Percentiles rank a stretch among this genome's conserved stretches.
phyloP scores from a whole-genome alignment of 2,329 filamentous ascomycete species.

The Cryphonectria carpinicola region DNA sequence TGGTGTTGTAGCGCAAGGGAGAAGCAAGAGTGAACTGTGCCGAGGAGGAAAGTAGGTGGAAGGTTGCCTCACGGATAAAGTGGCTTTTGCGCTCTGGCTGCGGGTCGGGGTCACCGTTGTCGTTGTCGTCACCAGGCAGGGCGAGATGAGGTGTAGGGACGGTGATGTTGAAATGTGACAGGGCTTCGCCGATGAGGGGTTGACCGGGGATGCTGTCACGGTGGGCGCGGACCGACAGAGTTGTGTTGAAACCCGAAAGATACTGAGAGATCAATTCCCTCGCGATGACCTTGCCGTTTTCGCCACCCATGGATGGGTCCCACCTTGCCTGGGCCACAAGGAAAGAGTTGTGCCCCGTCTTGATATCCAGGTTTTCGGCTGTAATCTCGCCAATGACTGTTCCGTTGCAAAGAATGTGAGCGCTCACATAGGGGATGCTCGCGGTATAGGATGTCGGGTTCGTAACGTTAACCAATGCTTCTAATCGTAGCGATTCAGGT shows the following conservation, averaged over 20 bases:
- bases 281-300: slow-evolving; percentile 64
- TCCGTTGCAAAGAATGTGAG: slow-evolving; percentile 75
- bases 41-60: slow-evolving; percentile 85
- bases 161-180: slow-evolving; percentile 73
- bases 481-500: slow-evolving; percentile 69
- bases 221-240: slow-evolving; percentile 74
- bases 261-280: slow-evolving; percentile 81
- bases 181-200: slow-evolving; percentile 71
- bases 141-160: slow-evolving; percentile 71
- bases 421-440: slow-evolving; percentile 76
- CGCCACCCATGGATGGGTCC: slow-evolving; percentile 71
- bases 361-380: slow-evolving; percentile 65
- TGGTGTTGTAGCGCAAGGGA: slow-evolving; percentile 71
- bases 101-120: slow-evolving; percentile 42
- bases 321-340: slow-evolving; percentile 71
- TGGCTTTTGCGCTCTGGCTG: slow-evolving; percentile 45
- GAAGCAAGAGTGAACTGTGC: slow-evolving; percentile 84
- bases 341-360: slow-evolving; percentile 72
- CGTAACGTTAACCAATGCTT: slow-evolving; percentile 77
- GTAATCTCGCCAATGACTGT: slow-evolving; percentile 77
- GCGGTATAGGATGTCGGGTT: slow-evolving; percentile 91
- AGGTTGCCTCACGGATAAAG: slow-evolving; percentile 84
- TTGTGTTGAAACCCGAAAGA: slow-evolving; percentile 85
- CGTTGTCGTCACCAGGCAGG: slow-evolving; percentile 50
- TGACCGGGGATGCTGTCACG: slow-evolving; percentile 72